Evolutionary conservation across 139 green algal species (phyloP).

Genomic region (Pseudopediastrum boryanum): DNA sequence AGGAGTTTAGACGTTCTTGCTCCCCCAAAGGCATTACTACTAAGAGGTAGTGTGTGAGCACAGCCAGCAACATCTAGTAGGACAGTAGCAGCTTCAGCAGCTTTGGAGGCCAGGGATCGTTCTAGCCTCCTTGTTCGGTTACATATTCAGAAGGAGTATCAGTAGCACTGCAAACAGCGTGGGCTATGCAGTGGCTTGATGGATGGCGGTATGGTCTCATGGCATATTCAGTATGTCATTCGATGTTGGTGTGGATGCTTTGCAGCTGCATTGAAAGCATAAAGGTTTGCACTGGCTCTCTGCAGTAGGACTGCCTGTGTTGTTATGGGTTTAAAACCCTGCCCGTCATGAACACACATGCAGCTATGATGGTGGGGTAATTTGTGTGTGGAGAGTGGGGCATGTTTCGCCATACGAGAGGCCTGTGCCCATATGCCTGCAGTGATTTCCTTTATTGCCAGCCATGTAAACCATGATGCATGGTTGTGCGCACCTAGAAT

Average conservation of each 20-base stretch:
- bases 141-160: too few relatives aligned
- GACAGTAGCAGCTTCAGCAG: background rate
- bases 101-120: background rate
- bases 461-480: background rate
- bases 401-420: background rate
- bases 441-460: background rate
- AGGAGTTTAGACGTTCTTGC: background rate
- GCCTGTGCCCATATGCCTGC: background rate
- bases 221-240: too few relatives aligned
- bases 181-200: too few relatives aligned
- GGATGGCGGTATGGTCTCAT: too few relatives aligned
- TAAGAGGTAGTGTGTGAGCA: background rate
- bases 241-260: too few relatives aligned
- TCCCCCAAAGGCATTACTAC: background rate
- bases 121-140: too few relatives aligned
- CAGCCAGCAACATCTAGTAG: background rate
- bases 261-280: too few relatives aligned
- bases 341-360: too few relatives aligned
- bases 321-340: too few relatives aligned
- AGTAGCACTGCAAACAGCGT: too few relatives aligned
- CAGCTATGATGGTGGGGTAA: conserved; percentile 8
- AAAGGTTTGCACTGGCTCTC: too few relatives aligned
- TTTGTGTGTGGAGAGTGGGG: conserved; percentile 23
- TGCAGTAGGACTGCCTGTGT: too few relatives aligned
- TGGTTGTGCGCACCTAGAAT: background rate